Conservation (phyloP, 768 basidiomycete genomes). For the Leucogyrophana mollusca region DNA sequence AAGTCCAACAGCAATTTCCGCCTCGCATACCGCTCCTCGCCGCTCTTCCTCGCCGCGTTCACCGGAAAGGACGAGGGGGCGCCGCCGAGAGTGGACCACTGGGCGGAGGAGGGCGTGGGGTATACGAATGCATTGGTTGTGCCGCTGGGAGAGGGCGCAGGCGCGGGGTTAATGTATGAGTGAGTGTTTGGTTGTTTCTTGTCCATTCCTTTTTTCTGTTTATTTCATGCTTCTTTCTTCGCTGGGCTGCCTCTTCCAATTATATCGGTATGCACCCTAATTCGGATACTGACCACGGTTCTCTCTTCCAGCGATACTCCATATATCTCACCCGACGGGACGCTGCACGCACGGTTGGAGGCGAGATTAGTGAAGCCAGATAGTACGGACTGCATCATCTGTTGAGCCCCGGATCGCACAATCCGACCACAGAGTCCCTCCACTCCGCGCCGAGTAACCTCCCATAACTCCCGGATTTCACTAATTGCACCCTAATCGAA, state of each 20-base stretch:
- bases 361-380: constrained; percentile 38
- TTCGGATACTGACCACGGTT: too few relatives aligned
- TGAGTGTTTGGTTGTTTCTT: constrained; percentile 29
- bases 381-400: constrained; percentile 44
- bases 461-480: too few relatives aligned
- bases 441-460: too few relatives aligned
- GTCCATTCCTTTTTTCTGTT: not conserved
- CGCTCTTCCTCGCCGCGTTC: not conserved
- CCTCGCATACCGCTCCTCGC: constrained; percentile 24
- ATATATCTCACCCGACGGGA: constrained; percentile 45
- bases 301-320: constrained; percentile 36
- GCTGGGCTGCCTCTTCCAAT: too few relatives aligned
- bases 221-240: constrained; percentile 4
- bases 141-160: constrained; percentile 37
- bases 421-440: too few relatives aligned
- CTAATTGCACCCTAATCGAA: too few relatives aligned
- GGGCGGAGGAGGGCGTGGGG: constrained; percentile 11
- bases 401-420: constrained; percentile 29
- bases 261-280: too few relatives aligned
- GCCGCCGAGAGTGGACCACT: constrained; percentile 10
- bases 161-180: constrained; percentile 52
- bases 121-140: constrained; percentile 34
- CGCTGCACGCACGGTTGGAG: constrained; percentile 45
- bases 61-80: not conserved
- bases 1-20: constrained; percentile 5